phyloP scores from a whole-genome alignment of 768 basidiomycete genomes.

The Lentinula raphanica region DNA sequence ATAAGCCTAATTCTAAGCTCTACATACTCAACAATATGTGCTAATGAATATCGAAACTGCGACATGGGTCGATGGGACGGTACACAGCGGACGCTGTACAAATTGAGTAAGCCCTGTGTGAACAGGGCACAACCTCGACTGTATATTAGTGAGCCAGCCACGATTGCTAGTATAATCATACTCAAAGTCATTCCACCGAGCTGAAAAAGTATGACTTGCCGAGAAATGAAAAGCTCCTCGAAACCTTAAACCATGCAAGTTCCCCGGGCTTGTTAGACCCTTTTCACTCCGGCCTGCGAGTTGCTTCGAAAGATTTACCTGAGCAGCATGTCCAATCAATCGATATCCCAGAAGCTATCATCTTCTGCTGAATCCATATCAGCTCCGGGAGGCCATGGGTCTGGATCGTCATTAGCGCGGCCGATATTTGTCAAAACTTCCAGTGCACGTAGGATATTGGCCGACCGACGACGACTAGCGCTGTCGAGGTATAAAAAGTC shows the following conservation, averaged over 20 bases:
- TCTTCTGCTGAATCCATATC: not conserved
- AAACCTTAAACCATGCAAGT: too few relatives aligned
- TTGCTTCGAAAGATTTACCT: too few relatives aligned
- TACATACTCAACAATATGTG: too few relatives aligned
- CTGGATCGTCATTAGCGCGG: constrained; percentile 13
- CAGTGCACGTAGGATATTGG: constrained; percentile 24
- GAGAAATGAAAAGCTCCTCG: not conserved
- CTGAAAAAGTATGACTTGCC: not conserved
- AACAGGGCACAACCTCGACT: not conserved
- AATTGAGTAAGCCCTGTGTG: not conserved
- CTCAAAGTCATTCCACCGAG: not conserved
- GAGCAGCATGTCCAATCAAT: not conserved
- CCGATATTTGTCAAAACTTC: constrained; percentile 23
- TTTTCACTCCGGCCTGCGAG: too few relatives aligned
- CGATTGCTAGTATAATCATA: not conserved
- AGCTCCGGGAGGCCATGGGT: constrained; percentile 32
- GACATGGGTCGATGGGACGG: not conserved
- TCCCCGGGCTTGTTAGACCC: too few relatives aligned
- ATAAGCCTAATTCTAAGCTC: too few relatives aligned
- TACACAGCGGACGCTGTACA: not conserved
- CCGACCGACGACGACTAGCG: constrained; percentile 29
- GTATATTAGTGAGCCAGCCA: not conserved
- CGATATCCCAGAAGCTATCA: constrained; percentile 20
- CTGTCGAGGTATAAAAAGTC: constrained; percentile 28
- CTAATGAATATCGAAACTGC: not conserved